Percentiles rank a stretch among this genome's conserved stretches.
These are phyloP conservation scores for Ustilago cynodontis DNA, from an alignment of 1,284 basidiomycete species.

Conservation along the genomic window DNA sequence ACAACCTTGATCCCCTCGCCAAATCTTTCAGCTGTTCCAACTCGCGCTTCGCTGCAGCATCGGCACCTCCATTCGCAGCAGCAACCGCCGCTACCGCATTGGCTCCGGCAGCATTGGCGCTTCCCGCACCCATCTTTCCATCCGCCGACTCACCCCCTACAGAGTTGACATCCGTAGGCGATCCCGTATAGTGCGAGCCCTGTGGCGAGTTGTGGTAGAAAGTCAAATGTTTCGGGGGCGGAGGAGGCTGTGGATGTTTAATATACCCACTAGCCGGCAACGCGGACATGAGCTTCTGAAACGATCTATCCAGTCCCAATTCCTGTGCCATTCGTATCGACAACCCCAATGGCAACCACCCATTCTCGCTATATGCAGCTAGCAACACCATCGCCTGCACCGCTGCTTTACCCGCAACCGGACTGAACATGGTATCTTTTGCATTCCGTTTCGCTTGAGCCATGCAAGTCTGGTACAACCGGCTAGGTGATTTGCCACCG, in stretches of 20 bases:
- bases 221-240: conserved; percentile 40
- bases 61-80: conserved; percentile 18
- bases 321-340: conserved; percentile 95
- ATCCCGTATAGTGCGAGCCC: conserved; percentile 76
- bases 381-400: conserved; percentile 93
- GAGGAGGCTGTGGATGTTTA: conserved; percentile 26
- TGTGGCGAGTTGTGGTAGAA: conserved; percentile 69
- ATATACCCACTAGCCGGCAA: conserved; percentile 29
- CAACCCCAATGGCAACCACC: conserved; percentile 90
- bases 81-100: conserved; percentile 29
- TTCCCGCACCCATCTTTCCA: conserved; percentile 20
- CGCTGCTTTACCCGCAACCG: conserved; percentile 90
- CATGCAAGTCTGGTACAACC: conserved; percentile 87
- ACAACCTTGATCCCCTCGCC: conserved; percentile 78
- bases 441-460: conserved; percentile 95
- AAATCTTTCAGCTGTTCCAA: conserved; percentile 48
- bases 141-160: conserved; percentile 28
- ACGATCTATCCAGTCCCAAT: conserved; percentile 86
- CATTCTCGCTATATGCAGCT: conserved; percentile 92
- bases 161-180: conserved; percentile 38
- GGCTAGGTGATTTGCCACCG: conserved; percentile 83
- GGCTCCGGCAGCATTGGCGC: conserved; percentile 12
- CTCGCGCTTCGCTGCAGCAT: conserved; percentile 27
- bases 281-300: conserved; percentile 80
- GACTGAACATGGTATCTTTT: conserved; percentile 88